Evolutionary conservation across 75 land plant genomes (phyloP).

Genomic region (Sequoia sempervirens): DNA sequence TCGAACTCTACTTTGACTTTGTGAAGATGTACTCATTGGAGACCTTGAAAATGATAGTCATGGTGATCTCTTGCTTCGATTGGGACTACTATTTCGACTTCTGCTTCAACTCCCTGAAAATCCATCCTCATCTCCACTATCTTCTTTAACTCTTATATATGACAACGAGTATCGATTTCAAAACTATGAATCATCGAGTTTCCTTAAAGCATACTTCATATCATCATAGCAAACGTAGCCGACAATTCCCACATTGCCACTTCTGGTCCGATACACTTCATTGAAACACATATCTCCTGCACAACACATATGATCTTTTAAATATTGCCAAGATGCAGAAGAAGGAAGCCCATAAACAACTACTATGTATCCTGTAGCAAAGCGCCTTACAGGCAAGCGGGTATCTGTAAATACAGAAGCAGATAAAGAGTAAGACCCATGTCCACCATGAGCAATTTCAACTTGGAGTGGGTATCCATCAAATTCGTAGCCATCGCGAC

Average conservation of each 20-base stretch:
- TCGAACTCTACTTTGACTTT: no score
- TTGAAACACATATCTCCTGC: conserved; percentile 80
- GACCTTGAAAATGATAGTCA: no score
- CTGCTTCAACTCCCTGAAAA: conserved; percentile 36
- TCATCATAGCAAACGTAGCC: conserved; percentile 74
- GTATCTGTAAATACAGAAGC: background rate
- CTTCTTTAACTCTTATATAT: conserved; percentile 46
- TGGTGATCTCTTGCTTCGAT: conserved; percentile 18
- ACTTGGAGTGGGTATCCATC: conserved; percentile 14
- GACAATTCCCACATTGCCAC: conserved; percentile 59
- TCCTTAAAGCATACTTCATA: conserved; percentile 71
- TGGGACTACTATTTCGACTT: conserved; percentile 44
- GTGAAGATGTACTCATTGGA: no score
- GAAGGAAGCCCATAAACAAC: conserved; percentile 59
- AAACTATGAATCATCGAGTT: conserved; percentile 77
- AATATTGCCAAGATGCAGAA: conserved; percentile 84
- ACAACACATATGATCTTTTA: conserved; percentile 85
- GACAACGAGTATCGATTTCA: conserved; percentile 53
- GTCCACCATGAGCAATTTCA: background rate
- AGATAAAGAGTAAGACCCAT: background rate
- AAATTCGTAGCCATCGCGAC: conserved; percentile 15
- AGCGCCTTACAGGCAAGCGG: background rate
- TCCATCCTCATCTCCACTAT: conserved; percentile 44
- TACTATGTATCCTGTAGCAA: background rate
- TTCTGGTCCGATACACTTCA: conserved; percentile 57